Evolutionary conservation across 345 rosid species (phyloP).

Genomic region (Corchorus olitorius): DNA sequence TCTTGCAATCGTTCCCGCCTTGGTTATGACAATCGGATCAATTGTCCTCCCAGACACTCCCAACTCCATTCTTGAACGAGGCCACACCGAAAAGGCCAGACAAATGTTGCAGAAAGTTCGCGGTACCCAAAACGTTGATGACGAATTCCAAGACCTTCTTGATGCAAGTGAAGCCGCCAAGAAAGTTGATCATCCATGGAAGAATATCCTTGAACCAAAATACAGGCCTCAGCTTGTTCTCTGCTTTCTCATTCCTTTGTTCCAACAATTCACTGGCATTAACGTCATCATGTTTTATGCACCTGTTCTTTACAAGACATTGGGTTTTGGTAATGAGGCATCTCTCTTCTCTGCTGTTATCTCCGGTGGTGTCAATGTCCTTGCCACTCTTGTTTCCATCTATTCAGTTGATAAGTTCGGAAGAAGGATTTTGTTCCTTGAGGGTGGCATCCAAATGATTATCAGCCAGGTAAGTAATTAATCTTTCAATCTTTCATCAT

Average conservation of each 20-base stretch:
- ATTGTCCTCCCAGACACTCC: conserved; percentile 9
- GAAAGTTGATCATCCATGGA: conserved; percentile 12
- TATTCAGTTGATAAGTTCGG: conserved; percentile 13
- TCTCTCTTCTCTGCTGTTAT: conserved; percentile 7
- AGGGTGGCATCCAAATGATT: conserved; percentile 13
- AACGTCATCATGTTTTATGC: conserved; percentile 16
- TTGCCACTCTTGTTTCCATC: background rate
- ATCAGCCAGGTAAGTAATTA: conserved; percentile 1
- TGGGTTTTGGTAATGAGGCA: conserved; percentile 8
- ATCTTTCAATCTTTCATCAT: background rate
- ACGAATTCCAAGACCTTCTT: conserved; percentile 5
- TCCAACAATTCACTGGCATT: conserved; percentile 17
- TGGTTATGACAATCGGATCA: background rate
- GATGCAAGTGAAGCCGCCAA: conserved; percentile 19
- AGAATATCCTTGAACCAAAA: conserved; percentile 16
- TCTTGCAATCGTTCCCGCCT: background rate
- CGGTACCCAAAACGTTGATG: background rate
- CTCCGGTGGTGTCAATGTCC: background rate
- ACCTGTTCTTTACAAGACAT: conserved; percentile 19
- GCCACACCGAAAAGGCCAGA: conserved; percentile 13
- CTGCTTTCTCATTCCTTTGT: conserved; percentile 8
- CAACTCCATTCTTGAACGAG: conserved; percentile 14
- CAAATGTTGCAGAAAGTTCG: conserved; percentile 13
- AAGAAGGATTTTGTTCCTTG: conserved; percentile 6
- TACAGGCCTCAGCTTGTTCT: conserved; percentile 22